phyloP scores from a whole-genome alignment of 2,329 filamentous ascomycete genomes.

The Penicillium sp. region DNA sequence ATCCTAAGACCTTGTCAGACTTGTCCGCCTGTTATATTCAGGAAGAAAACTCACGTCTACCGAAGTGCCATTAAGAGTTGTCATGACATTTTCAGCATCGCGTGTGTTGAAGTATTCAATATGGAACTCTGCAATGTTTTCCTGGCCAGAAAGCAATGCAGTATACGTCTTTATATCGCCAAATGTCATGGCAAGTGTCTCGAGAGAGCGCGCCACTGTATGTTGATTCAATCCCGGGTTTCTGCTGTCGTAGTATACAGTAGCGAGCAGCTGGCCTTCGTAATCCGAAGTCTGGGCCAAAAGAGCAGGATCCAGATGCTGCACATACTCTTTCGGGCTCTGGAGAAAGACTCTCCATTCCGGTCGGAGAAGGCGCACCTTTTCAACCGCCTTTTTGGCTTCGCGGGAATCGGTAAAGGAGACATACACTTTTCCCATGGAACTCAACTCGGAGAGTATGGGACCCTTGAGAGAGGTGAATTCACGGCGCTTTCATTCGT shows the following conservation, averaged over 20 bases:
- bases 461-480: conserved; percentile 46
- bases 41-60: conserved; percentile 37
- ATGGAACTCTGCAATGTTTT: conserved; percentile 41
- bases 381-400: conserved; percentile 57
- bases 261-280: conserved; percentile 62
- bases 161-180: conserved; percentile 45
- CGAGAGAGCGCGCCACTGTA: conserved; percentile 55
- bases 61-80: conserved; percentile 40
- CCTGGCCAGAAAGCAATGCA: conserved; percentile 32
- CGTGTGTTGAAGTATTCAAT: conserved; percentile 47
- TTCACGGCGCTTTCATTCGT: conserved; percentile 34
- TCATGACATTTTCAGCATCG: conserved; percentile 41
- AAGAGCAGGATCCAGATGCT: conserved; percentile 38
- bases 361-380: conserved; percentile 49
- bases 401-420: conserved; percentile 67
- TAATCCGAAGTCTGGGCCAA: conserved; percentile 46
- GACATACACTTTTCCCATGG: conserved; percentile 55
- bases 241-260: conserved; percentile 49
- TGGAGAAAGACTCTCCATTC: conserved; percentile 57
- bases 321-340: conserved; percentile 51
- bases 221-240: conserved; percentile 33
- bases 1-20: conserved; percentile 27
- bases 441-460: conserved; percentile 40
- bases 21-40: not conserved
- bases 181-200: conserved; percentile 42